Evolutionary conservation across 768 basidiomycete genomes (phyloP), one percentile per base, ranked within the genome.

Genomic region (Auricularia cornea): DNA sequence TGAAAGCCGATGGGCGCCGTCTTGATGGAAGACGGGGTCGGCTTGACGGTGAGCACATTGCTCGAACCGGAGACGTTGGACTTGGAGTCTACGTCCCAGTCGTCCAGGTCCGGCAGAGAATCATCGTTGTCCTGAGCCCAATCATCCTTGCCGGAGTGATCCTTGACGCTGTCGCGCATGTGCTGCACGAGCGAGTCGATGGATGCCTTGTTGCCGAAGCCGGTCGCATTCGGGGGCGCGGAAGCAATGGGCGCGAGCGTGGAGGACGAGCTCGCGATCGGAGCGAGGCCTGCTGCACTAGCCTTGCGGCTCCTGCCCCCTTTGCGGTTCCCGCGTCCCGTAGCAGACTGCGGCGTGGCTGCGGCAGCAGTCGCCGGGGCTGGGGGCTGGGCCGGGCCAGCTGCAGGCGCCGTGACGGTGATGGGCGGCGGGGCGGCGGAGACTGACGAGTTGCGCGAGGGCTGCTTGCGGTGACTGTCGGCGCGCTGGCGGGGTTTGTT

Each of bases 91-190:
- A 91, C 82, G 23, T 87, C 90, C 92, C 92, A 94, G 70, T 94
- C 92, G 70, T 93, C 84, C 30, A 94, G 79, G 73, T 91, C 89
- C 4, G 92, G 91, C 2, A 94, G 77, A 65, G 82, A 85, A 66
- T 93, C 90, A 20, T 67, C 68, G 63, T 94, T 91, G 67, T 92
- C 90, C 38, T 87, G 88, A 48, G 92, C 92, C 92, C 92, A 94
- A 73, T 93, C 90, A 63, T 59, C 63, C 61, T 28, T 60, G 41
- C 29, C 60, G 32, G 44, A 59, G 51, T 35, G 61, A 32, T n/a
- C 85, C 84, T 90, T 89, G 10, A 88, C 88, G 6, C 84, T 83
- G 10, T 88, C 85, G 59, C 89, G 78, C 12, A 89, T 86, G 60
- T 84, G 87, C 70, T 92, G 88, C 16, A 91, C 89, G 12, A 90